These are phyloP conservation scores for Vitis cinerea DNA, from an alignment of 164 flowering plant species.

Conservation along the genomic window DNA sequence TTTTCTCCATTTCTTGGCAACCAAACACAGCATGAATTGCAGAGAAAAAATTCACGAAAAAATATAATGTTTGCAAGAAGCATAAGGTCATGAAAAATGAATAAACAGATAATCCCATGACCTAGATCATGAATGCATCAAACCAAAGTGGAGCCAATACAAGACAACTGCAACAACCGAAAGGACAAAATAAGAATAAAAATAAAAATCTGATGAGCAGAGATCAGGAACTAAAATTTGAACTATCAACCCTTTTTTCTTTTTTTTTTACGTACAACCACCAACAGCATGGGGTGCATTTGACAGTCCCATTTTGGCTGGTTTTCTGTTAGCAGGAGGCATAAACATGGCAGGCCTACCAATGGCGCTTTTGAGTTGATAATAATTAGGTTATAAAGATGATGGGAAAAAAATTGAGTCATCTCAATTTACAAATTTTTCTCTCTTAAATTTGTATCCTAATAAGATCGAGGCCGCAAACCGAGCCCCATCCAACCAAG, in stretches of 20 bases:
- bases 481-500: conserved; percentile 10
- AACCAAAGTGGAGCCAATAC: no score
- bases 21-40: no score
- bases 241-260: neutral
- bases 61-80: no score
- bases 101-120: no score
- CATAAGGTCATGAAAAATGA: no score
- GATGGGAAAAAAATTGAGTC: conserved; percentile 15
- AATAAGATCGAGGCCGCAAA: conserved; percentile 16
- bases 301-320: neutral
- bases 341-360: conserved; percentile 15
- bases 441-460: conserved; percentile 26
- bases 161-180: no score
- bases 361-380: conserved; percentile 8
- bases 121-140: no score
- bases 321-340: conserved; percentile 4
- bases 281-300: neutral
- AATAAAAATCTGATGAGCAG: no score
- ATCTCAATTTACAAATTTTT: conserved; percentile 38
- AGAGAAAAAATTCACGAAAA: no score
- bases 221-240: neutral
- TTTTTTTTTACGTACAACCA: neutral
- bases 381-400: conserved; percentile 17
- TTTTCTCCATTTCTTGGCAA: no score
- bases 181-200: no score